Evolutionary conservation across 2,329 filamentous ascomycete species (phyloP).

Genomic region (Phyllosticta citribraziliensis): DNA sequence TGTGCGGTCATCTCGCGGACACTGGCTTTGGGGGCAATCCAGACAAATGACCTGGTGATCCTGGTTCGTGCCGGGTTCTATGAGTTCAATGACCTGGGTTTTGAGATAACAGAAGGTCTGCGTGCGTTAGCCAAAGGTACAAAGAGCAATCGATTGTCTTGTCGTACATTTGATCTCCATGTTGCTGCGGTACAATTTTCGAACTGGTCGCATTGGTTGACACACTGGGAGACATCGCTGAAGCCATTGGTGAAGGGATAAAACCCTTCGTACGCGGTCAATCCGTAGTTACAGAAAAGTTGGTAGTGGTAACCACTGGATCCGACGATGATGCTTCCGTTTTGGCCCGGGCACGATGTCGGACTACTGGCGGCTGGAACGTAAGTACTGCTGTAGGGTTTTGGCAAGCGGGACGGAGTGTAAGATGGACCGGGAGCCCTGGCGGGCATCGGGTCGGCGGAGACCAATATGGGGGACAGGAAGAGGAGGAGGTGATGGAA

Average conservation of each 20-base stretch:
- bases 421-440: background rate
- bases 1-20: background rate
- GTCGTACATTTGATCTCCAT: background rate
- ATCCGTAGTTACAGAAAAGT: background rate
- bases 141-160: background rate
- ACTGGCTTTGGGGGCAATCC: background rate
- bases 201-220: background rate
- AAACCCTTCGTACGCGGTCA: background rate
- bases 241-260: background rate
- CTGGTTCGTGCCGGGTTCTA: background rate
- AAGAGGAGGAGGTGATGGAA: background rate
- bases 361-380: background rate
- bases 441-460: background rate
- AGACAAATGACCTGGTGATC: background rate
- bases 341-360: background rate
- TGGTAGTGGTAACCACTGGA: slow-evolving; percentile 1
- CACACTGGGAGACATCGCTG: background rate
- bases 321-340: background rate
- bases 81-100: background rate
- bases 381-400: background rate
- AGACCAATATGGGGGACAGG: background rate
- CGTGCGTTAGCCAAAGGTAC: background rate
- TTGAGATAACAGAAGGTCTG: background rate
- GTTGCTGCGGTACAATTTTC: background rate
- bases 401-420: background rate